Conservation (phyloP, 805 yeast species). For the Candida verbasci region DNA sequence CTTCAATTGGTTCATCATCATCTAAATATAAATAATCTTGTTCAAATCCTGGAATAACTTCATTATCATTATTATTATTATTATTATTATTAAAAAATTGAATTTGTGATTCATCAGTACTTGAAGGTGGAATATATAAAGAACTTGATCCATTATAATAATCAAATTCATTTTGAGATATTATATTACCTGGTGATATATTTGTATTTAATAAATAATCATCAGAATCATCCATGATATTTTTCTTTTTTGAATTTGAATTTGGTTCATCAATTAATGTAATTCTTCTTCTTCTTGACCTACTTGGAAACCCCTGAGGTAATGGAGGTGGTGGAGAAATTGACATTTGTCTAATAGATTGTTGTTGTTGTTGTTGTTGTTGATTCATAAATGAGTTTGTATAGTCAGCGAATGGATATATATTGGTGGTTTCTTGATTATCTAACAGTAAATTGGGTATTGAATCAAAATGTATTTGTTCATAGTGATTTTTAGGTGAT, state of each 20-base stretch:
- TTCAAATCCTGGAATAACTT: constrained; percentile 28
- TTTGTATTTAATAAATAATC: constrained; percentile 37
- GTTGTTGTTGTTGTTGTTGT: constrained; percentile 7
- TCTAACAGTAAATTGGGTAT: constrained; percentile 1
- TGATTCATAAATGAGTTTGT: no score
- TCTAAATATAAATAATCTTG: constrained; percentile 29
- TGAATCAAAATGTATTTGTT: constrained; percentile 3
- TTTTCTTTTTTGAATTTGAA: constrained; percentile 2
- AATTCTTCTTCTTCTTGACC: constrained; percentile 29
- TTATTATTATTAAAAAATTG: no score
- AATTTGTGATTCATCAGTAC: constrained; percentile 9
- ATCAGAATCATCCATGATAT: constrained; percentile 22
- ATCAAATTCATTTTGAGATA: constrained; percentile 11
- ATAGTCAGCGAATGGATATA: no score
- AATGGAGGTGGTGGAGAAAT: constrained; percentile 7
- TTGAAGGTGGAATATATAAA: constrained; percentile 23
- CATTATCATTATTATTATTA: constrained; percentile 8
- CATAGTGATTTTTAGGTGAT: constrained; percentile 35
- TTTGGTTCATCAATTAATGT: constrained; percentile 27
- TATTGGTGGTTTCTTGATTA: constrained; percentile 9
- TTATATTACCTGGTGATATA: constrained; percentile 37
- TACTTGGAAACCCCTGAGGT: constrained; percentile 11
- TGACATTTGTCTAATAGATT: constrained; percentile 6
- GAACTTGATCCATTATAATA: constrained; percentile 25
- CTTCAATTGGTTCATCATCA: constrained; percentile 29